Base-by-base conservation (phyloP, 2,329 filamentous ascomycete genomes). In the Xylaria sp. region DNA sequence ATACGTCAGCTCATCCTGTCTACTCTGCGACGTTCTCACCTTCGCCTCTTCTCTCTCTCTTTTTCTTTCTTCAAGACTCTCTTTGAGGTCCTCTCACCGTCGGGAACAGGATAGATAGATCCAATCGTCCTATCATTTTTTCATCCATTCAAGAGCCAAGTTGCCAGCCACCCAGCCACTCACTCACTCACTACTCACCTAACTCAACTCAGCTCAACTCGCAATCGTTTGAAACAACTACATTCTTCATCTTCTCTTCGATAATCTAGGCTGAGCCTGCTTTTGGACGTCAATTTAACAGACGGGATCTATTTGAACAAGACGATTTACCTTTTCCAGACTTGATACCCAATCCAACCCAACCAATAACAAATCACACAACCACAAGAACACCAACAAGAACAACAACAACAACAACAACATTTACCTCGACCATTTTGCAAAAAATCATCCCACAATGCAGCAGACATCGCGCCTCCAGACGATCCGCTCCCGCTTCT, bases 401-500 rank as follows among this genome's bases (percentile, higher is more conserved):
- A n/a, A n/a, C n/a, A n/a, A n/a, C n/a, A n/a, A n/a, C 42, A n/a
- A 44, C 17, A 44, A 20, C n/a, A 1, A 44, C 42, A 44, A 13
- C 39, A n/a, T n/a, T 17, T 6, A 20, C 15, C 39, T 44, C 39
- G 17, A 44, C 17, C 17, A 17, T 3, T 5, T 5, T 39, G 13
- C 50, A 66, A n/a, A n/a, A n/a, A n/a, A n/a, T 39, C 51, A 62
- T 63, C 7, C 38, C 33, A 47, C 51, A 61, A 55, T 67, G 63
- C 66, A 55, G 76, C 81, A 84, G 71, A 73, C 79, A 51, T 80
- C 83, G 9, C 82, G 83, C 72, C 83, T 87, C 78, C 81, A 86
- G 67, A 76, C 79, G 67, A 81, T 87, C 75, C 78, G 83, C 63
- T 77, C 81, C 63, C 85, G 85, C 79, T 83, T 87, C 78, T 83